Percentiles rank a stretch among this genome's conserved stretches.
Conservation (phyloP, 192 early-diverging fungal species). For the Gamsiella multidivaricata region DNA sequence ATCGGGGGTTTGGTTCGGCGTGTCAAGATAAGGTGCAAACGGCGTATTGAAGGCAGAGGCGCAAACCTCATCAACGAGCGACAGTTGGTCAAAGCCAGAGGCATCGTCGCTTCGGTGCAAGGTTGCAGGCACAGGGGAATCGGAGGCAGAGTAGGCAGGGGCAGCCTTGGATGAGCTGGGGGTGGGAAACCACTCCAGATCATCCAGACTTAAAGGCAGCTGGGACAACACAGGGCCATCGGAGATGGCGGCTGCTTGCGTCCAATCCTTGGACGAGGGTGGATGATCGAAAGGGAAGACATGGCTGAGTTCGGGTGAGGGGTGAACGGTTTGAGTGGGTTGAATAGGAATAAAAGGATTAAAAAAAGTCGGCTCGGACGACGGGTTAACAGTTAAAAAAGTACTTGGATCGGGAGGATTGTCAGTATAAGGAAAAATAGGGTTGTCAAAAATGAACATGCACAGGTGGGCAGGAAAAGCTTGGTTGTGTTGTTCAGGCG, state of each 20-base stretch:
- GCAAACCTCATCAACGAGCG: conserved; percentile 49
- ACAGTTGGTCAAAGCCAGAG: conserved; percentile 50
- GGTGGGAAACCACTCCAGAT: conserved; percentile 24
- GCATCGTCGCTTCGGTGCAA: conserved; percentile 19
- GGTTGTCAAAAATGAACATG: conserved; percentile 51
- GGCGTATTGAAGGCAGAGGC: conserved; percentile 45
- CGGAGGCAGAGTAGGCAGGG: conserved; percentile 34
- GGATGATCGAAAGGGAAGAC: conserved; percentile 7
- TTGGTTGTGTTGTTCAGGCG: conserved; percentile 39
- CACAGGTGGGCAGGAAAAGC: conserved; percentile 34
- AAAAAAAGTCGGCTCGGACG: conserved; percentile 20
- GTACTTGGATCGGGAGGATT: conserved; percentile 30
- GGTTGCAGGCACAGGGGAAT: conserved; percentile 19
- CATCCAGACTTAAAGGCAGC: conserved; percentile 30
- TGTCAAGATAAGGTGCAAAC: conserved; percentile 46
- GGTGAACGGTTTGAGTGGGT: conserved; percentile 4
- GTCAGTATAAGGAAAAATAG: conserved; percentile 36
- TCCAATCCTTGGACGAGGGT: conserved; percentile 4
- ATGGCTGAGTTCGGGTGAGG: conserved; percentile 8
- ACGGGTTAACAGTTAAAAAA: conserved; percentile 23
- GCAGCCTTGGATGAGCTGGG: conserved; percentile 18
- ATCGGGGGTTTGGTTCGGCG: conserved; percentile 52
- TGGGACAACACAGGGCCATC: conserved; percentile 27
- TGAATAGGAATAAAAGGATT: conserved; percentile 33
- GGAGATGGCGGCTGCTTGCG: background rate